Evolutionary conservation across 139 green algal genomes (phyloP), one percentile per base, ranked within the genome.

Genomic region (Haematococcus sp.): DNA sequence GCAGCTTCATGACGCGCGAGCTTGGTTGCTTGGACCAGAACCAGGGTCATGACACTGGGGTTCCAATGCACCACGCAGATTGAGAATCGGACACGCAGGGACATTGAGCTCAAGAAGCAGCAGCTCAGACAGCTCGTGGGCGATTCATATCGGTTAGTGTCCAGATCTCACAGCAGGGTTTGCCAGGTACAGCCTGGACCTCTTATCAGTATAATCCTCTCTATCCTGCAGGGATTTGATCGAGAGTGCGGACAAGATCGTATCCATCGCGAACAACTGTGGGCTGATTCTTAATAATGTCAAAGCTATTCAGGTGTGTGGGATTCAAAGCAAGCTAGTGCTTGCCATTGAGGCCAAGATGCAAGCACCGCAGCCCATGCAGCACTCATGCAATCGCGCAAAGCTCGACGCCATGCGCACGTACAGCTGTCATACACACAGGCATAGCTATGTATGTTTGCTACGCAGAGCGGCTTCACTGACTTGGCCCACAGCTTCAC

Each of bases 41-140:
- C n/a, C n/a, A n/a, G n/a, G n/a, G n/a, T n/a, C n/a, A n/a, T n/a
- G n/a, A n/a, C 83, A 93, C 0, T 81, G 93, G 63, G 80, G 97
- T 15, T 91, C 54, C 16, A 20, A 55, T 58, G 28, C 33, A 58
- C 13, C 34, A 4, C 15, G 25, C 46, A 78, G 73, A 67, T 78
- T 28, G 73, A 78, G 58, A 52, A 54, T 3, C 43, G 73, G 11
- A 78, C 73, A 34, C 9, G 78, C 77, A 46, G 92, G 96, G 94
- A 87, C 67, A 97, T 97, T 69, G 92, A 98, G 79, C 89, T 97
- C 81, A 99, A 99, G 84, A 83, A 91, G 28, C 65, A 93, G 79
- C 90, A 97, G 81, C 82, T 99, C 74, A 79, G 93, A 3, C 94
- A 98, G 83, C 85, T 99, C 30, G 95, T 98, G 17, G 93, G 93